Conservation (phyloP, 352 stramenopile genomes). For the Phytophthora pisi region DNA sequence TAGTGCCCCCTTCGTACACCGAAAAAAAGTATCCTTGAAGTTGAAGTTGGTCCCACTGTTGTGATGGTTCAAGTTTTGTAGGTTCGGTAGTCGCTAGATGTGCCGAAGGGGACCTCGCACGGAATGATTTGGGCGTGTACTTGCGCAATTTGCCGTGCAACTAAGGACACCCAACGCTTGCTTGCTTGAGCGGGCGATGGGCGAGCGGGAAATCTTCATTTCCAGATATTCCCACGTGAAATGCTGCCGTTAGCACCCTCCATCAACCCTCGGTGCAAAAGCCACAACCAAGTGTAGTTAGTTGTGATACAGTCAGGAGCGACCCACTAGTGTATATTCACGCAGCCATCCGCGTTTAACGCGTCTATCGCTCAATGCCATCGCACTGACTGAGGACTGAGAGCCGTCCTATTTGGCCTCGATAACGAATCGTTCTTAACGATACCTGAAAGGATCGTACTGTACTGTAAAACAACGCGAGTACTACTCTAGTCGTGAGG, state of each 20-base stretch:
- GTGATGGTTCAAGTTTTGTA: neutral
- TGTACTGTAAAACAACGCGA: neutral
- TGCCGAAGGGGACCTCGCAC: too few species aligned
- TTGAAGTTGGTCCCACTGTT: slow-evolving; percentile 1
- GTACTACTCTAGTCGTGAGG: slow-evolving; percentile 1
- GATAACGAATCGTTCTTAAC: neutral
- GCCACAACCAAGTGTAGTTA: neutral
- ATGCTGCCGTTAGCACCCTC: neutral
- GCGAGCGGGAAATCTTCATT: neutral
- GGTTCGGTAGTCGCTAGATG: too few species aligned
- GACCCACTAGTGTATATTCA: neutral
- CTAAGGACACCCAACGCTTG: neutral
- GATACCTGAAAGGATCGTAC: neutral
- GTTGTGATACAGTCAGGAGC: neutral
- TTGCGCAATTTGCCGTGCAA: neutral
- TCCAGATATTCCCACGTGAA: neutral
- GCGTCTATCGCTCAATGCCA: neutral
- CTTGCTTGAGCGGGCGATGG: neutral
- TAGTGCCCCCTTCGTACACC: neutral
- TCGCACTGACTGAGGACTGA: neutral
- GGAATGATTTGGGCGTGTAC: too few species aligned
- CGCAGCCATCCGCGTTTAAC: neutral
- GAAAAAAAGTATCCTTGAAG: neutral
- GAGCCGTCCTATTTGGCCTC: neutral
- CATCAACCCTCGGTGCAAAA: neutral